These are phyloP conservation scores for Globisporangium lucens DNA, from an alignment of 352 stramenopile genomes.

Conservation along the genomic window DNA sequence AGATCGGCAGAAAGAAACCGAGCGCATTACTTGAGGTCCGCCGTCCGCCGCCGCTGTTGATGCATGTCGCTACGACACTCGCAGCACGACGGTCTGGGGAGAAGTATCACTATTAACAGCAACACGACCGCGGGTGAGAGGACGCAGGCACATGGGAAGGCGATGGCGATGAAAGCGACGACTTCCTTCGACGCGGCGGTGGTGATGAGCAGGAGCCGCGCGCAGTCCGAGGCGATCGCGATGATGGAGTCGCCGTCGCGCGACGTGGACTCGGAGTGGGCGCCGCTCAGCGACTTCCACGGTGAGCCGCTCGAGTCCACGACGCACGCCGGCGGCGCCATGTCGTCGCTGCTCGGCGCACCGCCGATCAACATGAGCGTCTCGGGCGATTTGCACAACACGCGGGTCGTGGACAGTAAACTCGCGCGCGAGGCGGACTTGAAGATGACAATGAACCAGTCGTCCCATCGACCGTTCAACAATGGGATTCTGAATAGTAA, in stretches of 20 bases:
- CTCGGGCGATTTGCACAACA: not conserved
- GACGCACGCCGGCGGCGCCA: not conserved
- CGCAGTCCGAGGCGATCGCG: conserved; percentile 15
- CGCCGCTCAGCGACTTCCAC: conserved; percentile 14
- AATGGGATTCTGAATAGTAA: not conserved
- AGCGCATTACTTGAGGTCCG: not conserved
- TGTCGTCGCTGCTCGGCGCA: not conserved
- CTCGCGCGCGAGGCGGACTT: conserved; percentile 5
- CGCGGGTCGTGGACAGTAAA: not conserved
- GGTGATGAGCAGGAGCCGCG: not conserved
- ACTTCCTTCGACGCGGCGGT: not conserved
- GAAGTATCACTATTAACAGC: not conserved
- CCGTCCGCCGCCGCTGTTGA: not conserved
- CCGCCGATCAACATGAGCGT: not conserved
- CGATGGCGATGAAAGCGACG: not conserved
- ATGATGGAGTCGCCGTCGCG: conserved; percentile 18
- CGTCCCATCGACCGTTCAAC: not conserved
- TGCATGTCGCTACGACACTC: conserved; percentile 9
- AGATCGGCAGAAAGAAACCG: not conserved
- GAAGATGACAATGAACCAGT: not conserved
- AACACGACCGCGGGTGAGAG: not conserved
- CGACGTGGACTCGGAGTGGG: conserved; percentile 10
- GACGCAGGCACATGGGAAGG: not conserved
- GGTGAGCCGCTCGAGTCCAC: conserved; percentile 14
- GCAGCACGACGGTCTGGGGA: not conserved